Base-by-base conservation (phyloP, 2,329 filamentous ascomycete genomes). In the Trichoderma sp. region DNA sequence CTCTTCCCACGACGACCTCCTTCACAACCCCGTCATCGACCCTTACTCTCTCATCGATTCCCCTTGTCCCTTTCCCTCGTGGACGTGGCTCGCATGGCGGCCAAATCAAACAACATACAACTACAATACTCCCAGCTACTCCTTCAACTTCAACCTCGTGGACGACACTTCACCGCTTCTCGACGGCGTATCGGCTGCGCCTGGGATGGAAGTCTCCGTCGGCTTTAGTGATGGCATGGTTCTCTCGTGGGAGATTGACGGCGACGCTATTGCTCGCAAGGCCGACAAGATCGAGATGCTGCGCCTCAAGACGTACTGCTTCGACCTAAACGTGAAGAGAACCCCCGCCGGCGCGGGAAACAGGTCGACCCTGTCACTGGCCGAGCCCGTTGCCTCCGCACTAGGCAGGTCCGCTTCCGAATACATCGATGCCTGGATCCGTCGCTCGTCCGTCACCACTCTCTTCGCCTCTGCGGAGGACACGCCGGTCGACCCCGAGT, bases 81-180 rank as follows among this genome's bases (percentile, higher is more conserved):
- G 81, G 81, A 80, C 80, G 4, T 82, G 81, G 81, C 77, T 82
- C 7, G 76, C 79, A 4, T 82, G 81, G 81, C 77, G 76, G 30
- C 73, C 77, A 8, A 76, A 79, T 4, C 68, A 73, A 2, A 77
- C 76, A 3, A 75, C 75, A 53, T 70, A 75, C 12, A 75, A 73
- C n/a, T 70, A 64, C 47, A 61, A 20, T 26, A 30, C 61, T 3
- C 34, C 32, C 2, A 57, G 70, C 43, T 32, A 72, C 26, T 62
- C 71, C 43, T 79, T 82, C 72, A 76, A 76, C 67, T 77, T 82
- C 58, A 78, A 77, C 59, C 77, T 80, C 69, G 76, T 80, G 5
- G 76, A 74, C 26, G 77, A 79, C 20, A 70, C 75, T 4, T 73
- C 75, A 7, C 76, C 78, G 4, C 72, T 79, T 15, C 72, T 79